Base-by-base conservation (phyloP, 2,329 filamentous ascomycete species). In the Didymella glomerata region DNA sequence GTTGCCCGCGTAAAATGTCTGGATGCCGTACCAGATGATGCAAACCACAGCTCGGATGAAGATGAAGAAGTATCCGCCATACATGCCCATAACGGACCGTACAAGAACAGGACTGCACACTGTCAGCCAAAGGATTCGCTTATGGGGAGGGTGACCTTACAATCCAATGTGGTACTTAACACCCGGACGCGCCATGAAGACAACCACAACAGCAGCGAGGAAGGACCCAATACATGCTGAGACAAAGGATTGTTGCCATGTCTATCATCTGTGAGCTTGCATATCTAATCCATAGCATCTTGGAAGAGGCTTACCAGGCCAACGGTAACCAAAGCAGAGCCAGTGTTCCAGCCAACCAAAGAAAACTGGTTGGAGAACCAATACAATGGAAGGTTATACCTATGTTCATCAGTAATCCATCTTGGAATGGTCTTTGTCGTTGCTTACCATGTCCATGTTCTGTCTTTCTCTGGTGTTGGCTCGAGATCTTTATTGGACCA, bases 41-140 rank as follows among this genome's bases (percentile, higher is more conserved):
- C 73, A 75, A 2, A 79, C 76, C 0, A 75, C 63, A 7, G 72
- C 72, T 38, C 74, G 61, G 25, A 76, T 76, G 60, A 78, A 74
- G 38, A 80, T 69, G 63, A 81, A 80, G 27, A 77, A 76, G 54
- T 75, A 74, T 1, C 76, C 74, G 16, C 77, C 78, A 28, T 73
- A 75, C 53, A 80, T 73, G 16, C 69, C 68, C 65, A 70, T 69
- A 11, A 67, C 63, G 0, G 67, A 65, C 18, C 67, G 67, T 18
- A 60, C 57, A 30, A 57, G 64, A 7, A 61, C 63, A 22, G 51
- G 69, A 51, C 55, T 65, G 38, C 16, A 54, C 18, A 22, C 34
- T 54, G 49, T 67, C 2, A 61, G 57, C 11, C 1, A 24, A 3
- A 3, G 18, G 4, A 13, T 22, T 14, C 20, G 3, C 14, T 5